phyloP scores from a whole-genome alignment of 2,329 filamentous ascomycete genomes.

The Zasmidium cellare region DNA sequence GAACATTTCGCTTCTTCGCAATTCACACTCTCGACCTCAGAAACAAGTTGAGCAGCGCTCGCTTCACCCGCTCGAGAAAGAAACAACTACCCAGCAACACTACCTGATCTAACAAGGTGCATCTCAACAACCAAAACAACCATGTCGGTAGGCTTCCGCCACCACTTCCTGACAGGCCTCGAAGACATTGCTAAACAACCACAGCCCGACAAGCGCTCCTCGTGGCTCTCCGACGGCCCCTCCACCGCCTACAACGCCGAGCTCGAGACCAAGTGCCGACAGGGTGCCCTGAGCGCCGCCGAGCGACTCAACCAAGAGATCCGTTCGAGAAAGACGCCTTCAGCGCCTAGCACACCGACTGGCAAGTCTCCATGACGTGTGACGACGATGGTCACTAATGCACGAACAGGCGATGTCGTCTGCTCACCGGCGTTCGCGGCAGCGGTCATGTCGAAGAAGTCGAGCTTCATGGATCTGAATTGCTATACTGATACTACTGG shows the following conservation, averaged over 20 bases:
- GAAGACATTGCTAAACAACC: background rate
- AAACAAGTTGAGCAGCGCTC: background rate
- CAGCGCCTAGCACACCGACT: background rate
- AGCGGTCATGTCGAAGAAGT: background rate
- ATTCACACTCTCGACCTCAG: background rate
- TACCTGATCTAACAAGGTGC: too few species aligned
- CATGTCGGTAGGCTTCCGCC: background rate
- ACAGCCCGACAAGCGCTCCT: background rate
- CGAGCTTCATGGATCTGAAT: background rate
- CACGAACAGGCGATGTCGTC: background rate
- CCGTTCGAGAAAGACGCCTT: background rate
- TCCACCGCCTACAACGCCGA: background rate
- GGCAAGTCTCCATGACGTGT: background rate
- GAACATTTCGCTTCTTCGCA: background rate
- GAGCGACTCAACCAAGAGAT: background rate
- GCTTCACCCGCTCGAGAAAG: background rate
- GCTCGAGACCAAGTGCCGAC: background rate
- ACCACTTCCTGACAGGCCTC: background rate
- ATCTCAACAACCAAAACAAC: background rate
- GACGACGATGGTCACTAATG: background rate
- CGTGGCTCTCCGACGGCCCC: background rate
- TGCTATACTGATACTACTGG: background rate
- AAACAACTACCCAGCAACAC: too few species aligned
- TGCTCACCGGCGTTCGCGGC: background rate
- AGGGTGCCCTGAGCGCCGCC: background rate